Percentiles rank a stretch among this genome's conserved stretches.
Evolutionary conservation across 2,329 filamentous ascomycete genomes (phyloP).

Genomic region (Camillea tinctor): DNA sequence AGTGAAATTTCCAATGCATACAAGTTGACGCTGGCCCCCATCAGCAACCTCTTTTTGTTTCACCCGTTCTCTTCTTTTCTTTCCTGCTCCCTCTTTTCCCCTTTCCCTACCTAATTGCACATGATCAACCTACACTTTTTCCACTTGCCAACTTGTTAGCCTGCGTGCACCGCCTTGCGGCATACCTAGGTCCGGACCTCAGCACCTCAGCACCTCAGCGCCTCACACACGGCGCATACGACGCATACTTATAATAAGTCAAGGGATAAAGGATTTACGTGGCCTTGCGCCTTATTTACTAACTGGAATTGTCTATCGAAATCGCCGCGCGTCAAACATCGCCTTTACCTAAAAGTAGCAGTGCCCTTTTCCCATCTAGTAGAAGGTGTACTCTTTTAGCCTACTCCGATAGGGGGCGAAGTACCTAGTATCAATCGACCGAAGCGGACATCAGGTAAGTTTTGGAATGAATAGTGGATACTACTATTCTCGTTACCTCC

Average conservation of each 20-base stretch:
- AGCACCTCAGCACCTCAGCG: too few relatives aligned
- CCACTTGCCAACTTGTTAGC: neutral
- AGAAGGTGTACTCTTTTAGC: neutral
- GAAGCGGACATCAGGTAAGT: too few relatives aligned
- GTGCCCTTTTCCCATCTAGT: neutral
- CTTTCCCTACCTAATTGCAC: neutral
- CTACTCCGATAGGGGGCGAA: neutral
- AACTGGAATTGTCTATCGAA: neutral
- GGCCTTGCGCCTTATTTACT: neutral
- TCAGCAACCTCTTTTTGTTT: neutral
- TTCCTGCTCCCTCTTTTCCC: neutral
- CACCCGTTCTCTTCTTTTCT: neutral
- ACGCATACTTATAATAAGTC: neutral
- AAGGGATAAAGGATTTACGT: neutral
- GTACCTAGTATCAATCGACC: too few relatives aligned
- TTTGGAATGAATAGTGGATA: too few relatives aligned
- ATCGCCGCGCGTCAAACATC: neutral
- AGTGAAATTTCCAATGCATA: neutral
- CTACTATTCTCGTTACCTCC: too few relatives aligned
- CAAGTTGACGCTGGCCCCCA: neutral
- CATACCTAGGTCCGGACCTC: neutral
- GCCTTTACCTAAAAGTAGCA: neutral
- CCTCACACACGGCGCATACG: neutral
- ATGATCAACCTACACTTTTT: neutral
- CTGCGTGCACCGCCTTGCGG: neutral